Percentiles rank a stretch among this genome's conserved stretches.
phyloP scores from a whole-genome alignment of 495 filamentous ascomycete genomes.

The Chaetomidium leptoderma region DNA sequence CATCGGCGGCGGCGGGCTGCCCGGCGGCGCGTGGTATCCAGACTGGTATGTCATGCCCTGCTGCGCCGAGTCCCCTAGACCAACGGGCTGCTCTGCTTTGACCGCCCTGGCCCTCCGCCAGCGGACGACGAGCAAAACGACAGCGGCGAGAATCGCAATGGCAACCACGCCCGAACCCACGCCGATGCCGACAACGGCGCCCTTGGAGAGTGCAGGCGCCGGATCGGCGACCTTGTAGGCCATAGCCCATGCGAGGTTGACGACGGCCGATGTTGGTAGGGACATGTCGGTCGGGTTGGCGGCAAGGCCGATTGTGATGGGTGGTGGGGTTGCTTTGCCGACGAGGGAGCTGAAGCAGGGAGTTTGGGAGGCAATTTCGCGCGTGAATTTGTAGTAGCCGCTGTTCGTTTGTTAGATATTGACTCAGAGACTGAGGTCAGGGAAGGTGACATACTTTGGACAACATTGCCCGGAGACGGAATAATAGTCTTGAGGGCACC shows the following conservation, averaged over 20 bases:
- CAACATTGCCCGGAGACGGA: conserved; percentile 27
- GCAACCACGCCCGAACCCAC: conserved; percentile 14
- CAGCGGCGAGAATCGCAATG: neutral
- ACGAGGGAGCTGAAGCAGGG: conserved; percentile 27
- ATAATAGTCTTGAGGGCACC: conserved; percentile 29
- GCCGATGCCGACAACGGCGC: conserved; percentile 22
- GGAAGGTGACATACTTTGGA: conserved; percentile 19
- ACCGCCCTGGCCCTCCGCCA: conserved; percentile 11
- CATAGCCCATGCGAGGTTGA: conserved; percentile 29
- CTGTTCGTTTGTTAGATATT: conserved; percentile 6
- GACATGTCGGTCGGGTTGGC: conserved; percentile 21
- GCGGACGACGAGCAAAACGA: conserved; percentile 9
- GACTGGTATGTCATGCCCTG: neutral
- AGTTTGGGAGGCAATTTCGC: conserved; percentile 21
- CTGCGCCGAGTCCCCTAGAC: neutral
- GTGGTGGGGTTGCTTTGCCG: conserved; percentile 15
- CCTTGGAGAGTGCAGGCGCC: conserved; percentile 13
- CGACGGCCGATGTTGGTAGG: conserved; percentile 23
- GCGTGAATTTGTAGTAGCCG: conserved; percentile 30
- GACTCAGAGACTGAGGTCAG: neutral
- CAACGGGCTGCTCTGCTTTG: neutral
- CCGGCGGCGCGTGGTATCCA: neutral
- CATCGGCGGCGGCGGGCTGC: too few species aligned
- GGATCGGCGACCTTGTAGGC: conserved; percentile 16
- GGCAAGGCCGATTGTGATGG: conserved; percentile 20